Evolutionary conservation across 2,329 filamentous ascomycete species (phyloP).

Genomic region (Oidium heveae): DNA sequence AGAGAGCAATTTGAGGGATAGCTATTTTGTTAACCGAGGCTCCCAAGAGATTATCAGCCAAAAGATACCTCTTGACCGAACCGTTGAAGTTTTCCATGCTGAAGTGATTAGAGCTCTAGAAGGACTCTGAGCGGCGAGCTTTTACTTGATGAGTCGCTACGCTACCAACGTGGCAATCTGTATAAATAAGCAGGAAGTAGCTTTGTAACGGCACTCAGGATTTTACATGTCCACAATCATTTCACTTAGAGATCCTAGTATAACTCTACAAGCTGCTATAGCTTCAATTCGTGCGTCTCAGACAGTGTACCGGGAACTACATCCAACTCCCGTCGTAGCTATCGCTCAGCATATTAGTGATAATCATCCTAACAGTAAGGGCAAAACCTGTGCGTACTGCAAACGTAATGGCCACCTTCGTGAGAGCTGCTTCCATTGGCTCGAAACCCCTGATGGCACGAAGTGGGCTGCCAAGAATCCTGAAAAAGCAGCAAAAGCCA

Average conservation of each 20-base stretch:
- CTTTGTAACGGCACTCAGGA: too few species aligned
- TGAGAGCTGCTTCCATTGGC: neutral
- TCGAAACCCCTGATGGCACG: neutral
- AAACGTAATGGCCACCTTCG: neutral
- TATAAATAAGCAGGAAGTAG: too few species aligned
- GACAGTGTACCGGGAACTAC: neutral
- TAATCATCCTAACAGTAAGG: too few species aligned
- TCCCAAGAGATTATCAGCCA: too few species aligned
- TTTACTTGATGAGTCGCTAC: too few species aligned
- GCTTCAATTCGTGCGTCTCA: neutral
- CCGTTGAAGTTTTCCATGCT: too few species aligned
- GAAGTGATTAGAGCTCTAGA: too few species aligned
- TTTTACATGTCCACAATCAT: conserved; percentile 1
- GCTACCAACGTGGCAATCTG: too few species aligned
- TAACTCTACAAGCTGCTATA: neutral
- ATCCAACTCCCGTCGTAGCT: neutral
- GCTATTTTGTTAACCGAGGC: too few species aligned
- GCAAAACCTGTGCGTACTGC: neutral
- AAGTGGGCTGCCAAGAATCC: neutral
- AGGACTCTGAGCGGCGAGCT: too few species aligned
- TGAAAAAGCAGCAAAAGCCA: neutral
- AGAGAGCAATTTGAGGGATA: too few species aligned
- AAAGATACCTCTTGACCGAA: too few species aligned
- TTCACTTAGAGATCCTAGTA: neutral
- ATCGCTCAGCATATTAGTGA: neutral